Evolutionary conservation across 192 early-diverging fungal genomes (phyloP).

Genomic region (Coemansia sp.): DNA sequence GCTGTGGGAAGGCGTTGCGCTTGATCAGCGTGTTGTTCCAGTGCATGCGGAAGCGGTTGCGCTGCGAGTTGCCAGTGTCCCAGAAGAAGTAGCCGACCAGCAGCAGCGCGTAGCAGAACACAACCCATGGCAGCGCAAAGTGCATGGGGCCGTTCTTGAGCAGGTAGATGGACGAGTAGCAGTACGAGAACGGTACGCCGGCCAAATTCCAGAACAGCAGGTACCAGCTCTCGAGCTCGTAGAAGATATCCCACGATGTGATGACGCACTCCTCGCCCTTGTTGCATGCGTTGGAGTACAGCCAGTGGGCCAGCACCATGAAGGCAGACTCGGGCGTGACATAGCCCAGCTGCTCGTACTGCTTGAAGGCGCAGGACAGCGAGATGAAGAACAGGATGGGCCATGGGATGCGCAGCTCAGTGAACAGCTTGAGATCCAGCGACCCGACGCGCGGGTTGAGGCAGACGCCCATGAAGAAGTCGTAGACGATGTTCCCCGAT

Average conservation of each 20-base stretch:
- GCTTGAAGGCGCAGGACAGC: slow-evolving; percentile 73
- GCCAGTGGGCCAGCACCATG: slow-evolving; percentile 74
- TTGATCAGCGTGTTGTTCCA: slow-evolving; percentile 55
- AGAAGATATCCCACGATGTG: slow-evolving; percentile 87
- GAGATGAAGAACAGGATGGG: slow-evolving; percentile 67
- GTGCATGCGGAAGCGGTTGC: slow-evolving; percentile 79
- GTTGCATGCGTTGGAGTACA: slow-evolving; percentile 85
- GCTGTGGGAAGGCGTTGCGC: slow-evolving; percentile 59
- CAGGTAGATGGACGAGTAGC: slow-evolving; percentile 84
- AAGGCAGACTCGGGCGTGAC: slow-evolving; percentile 78
- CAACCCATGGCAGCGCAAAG: slow-evolving; percentile 51
- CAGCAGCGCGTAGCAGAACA: slow-evolving; percentile 51
- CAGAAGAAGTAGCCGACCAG: slow-evolving; percentile 76
- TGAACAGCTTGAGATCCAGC: slow-evolving; percentile 93
- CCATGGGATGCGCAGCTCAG: slow-evolving; percentile 93
- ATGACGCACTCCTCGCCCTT: slow-evolving; percentile 69
- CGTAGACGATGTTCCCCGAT: slow-evolving; percentile 82
- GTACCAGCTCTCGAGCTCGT: slow-evolving; percentile 67
- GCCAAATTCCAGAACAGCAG: slow-evolving; percentile 74
- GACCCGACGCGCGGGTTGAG: slow-evolving; percentile 86
- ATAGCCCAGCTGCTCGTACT: slow-evolving; percentile 71
- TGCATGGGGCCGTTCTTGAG: slow-evolving; percentile 66
- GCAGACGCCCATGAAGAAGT: slow-evolving; percentile 95
- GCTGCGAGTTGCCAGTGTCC: slow-evolving; percentile 85
- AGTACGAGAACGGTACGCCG: slow-evolving; percentile 92